A percentile compares a stretch with the other conserved stretches of the same genome.
Evolutionary conservation across 1,284 basidiomycete species (phyloP).

Genomic region (Psilocybe mexicana): DNA sequence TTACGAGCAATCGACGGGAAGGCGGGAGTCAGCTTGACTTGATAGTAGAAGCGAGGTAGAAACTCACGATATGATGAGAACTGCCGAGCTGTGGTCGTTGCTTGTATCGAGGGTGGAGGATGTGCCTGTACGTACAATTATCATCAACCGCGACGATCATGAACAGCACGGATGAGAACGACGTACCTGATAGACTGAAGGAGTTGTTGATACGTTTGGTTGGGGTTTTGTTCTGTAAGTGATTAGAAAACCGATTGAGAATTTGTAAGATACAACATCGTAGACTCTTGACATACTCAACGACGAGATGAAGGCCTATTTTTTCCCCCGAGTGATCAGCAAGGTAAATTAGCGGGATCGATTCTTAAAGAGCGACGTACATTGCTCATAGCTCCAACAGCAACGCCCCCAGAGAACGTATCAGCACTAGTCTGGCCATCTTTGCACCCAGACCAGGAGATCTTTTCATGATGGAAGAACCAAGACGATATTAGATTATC

Average conservation of each 20-base stretch:
- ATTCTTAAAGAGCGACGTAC: slow-evolving; percentile 33
- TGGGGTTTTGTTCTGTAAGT: slow-evolving; percentile 52
- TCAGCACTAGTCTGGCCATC: slow-evolving; percentile 76
- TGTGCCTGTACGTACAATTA: slow-evolving; percentile 35
- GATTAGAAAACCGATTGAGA: neutral
- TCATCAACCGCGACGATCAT: neutral
- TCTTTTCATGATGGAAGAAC: slow-evolving; percentile 31
- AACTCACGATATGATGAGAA: slow-evolving; percentile 68
- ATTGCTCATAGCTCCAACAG: slow-evolving; percentile 75
- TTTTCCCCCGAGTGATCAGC: neutral
- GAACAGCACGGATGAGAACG: neutral
- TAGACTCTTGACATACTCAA: slow-evolving; percentile 33
- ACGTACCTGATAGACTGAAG: slow-evolving; percentile 63
- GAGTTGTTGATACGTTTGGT: slow-evolving; percentile 76
- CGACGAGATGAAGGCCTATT: slow-evolving; percentile 68
- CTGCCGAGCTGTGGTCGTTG: slow-evolving; percentile 82
- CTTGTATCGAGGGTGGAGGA: slow-evolving; percentile 64
- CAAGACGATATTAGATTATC: neutral
- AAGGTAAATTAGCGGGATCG: neutral
- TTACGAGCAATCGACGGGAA: neutral
- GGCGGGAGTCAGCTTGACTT: neutral
- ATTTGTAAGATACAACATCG: neutral
- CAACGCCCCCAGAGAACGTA: slow-evolving; percentile 48
- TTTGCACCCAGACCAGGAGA: slow-evolving; percentile 75
- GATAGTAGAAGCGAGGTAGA: neutral